Evolutionary conservation across 2,329 filamentous ascomycete species (phyloP), one percentile per base, ranked within the genome.

Genomic region (Dactylellina parvicollis): DNA sequence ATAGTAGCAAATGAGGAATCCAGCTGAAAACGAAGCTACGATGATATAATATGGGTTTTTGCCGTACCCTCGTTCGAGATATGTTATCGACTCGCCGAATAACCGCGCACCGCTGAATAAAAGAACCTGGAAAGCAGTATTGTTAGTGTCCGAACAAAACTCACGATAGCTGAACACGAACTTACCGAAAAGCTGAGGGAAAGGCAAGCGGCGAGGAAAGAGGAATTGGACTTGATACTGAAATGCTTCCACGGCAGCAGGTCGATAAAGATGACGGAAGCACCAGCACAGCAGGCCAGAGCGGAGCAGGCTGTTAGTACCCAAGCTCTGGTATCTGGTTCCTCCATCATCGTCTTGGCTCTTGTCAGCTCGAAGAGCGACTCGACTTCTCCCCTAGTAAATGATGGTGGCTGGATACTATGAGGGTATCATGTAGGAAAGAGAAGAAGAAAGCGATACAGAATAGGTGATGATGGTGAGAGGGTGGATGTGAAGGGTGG

Each of bases 141-240:
- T 14, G 38, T 61, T 47, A 61, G 55, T 20, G 14, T 26, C 24
- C 9, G 18, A 47, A 2, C n/a, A 24, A 64, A 5, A 32, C 10
- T 16, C 12, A 9, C n/a, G 26, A 36, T 1, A 52, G 18, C 28
- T 10, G 28, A 32, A 36, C 14, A 16, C 18, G 4, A 42, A 52
- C 47, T 98, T 93, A 44, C 95, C 94, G 77, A 96, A 40, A 72
- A 96, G 80, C 92, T 97, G 75, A 99, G 82, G 81, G 93, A 96
- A 73, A 98, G 82, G 0, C 94, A 97, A 20, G 89, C 88, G 0
- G 93, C 93, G 3, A 97, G 85, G 80, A 99, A 99, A 20, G 84
- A 84, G 82, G 91, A 94, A 82, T 91, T 97, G 75, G 96, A 90
- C 79, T 96, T 88, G 76, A 99, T 96, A 77, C 88, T 87, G 80